A percentile compares a stretch with the other conserved stretches of the same genome.
phyloP scores from a whole-genome alignment of 306 rosid genomes.

The Ormosia semicastrata region DNA sequence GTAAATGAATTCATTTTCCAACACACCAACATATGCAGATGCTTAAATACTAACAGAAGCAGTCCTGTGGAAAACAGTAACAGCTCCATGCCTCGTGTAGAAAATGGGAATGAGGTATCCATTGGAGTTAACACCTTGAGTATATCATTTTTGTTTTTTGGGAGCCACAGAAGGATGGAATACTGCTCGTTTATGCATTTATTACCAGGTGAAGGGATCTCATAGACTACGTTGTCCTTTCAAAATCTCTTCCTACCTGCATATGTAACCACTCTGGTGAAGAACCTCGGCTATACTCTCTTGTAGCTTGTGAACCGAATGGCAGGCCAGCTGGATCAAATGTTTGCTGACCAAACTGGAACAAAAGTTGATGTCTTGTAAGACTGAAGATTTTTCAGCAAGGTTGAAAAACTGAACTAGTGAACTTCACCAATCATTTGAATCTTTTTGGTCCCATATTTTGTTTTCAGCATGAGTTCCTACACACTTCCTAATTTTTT shows the following conservation, averaged over 20 bases:
- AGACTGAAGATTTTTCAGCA: constrained; percentile 8
- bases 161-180: constrained; percentile 30
- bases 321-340: constrained; percentile 58
- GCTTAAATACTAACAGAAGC: constrained; percentile 41
- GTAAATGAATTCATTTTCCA: constrained; percentile 55
- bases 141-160: constrained; percentile 35
- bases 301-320: constrained; percentile 59
- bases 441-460: not conserved
- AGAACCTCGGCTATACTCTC: constrained; percentile 73
- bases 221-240: constrained; percentile 60
- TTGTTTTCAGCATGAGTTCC: not conserved
- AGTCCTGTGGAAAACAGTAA: constrained; percentile 31
- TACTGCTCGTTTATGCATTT: constrained; percentile 44
- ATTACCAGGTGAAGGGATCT: constrained; percentile 38
- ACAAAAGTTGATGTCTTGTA: constrained; percentile 29
- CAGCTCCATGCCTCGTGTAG: constrained; percentile 52
- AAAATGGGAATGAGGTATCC: constrained; percentile 36
- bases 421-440: not conserved
- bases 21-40: constrained; percentile 42
- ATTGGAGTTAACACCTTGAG: constrained; percentile 40
- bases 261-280: constrained; percentile 96
- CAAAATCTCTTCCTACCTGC: constrained; percentile 91
- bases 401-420: constrained; percentile 15
- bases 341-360: constrained; percentile 70
- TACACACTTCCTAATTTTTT: not conserved